Percentiles rank a stretch among this genome's conserved stretches.
Evolutionary conservation across 1,284 basidiomycete species (phyloP).

Genomic region (Termitomyces sp.): DNA sequence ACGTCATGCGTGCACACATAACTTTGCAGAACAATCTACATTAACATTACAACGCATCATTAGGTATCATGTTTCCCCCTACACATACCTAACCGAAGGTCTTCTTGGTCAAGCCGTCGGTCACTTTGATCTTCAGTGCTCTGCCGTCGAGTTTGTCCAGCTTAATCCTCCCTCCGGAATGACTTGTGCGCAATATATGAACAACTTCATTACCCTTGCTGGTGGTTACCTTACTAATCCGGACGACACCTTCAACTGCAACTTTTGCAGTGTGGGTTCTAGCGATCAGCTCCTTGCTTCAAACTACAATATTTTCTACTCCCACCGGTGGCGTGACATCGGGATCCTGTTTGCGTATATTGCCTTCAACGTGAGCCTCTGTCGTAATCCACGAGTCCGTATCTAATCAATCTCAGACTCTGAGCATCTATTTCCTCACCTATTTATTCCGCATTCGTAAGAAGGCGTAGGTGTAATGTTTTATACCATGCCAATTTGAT

Average conservation of each 20-base stretch:
- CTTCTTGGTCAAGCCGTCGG: slow-evolving; percentile 48
- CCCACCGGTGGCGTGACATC: slow-evolving; percentile 47
- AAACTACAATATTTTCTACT: slow-evolving; percentile 45
- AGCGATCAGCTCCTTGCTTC: slow-evolving; percentile 38
- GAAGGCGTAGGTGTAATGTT: too few species aligned
- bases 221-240: slow-evolving; percentile 68
- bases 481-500: too few species aligned
- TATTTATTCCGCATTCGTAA: slow-evolving; percentile 32
- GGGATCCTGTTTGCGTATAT: slow-evolving; percentile 43
- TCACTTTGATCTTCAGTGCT: slow-evolving; percentile 50
- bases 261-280: slow-evolving; percentile 46
- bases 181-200: slow-evolving; percentile 56
- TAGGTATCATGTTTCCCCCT: slow-evolving; percentile 63
- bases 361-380: slow-evolving; percentile 43
- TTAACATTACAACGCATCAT: background rate
- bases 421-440: slow-evolving; percentile 23
- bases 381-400: background rate
- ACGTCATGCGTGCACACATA: background rate
- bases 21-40: background rate
- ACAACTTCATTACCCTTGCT: slow-evolving; percentile 42
- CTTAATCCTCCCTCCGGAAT: slow-evolving; percentile 55
- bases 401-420: slow-evolving; percentile 16
- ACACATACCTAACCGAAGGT: slow-evolving; percentile 65
- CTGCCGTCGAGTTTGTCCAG: slow-evolving; percentile 44
- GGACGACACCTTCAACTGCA: slow-evolving; percentile 44